These are phyloP conservation scores for Limtongia smithiae DNA, from an alignment of 805 yeast genomes.

Conservation along the genomic window DNA sequence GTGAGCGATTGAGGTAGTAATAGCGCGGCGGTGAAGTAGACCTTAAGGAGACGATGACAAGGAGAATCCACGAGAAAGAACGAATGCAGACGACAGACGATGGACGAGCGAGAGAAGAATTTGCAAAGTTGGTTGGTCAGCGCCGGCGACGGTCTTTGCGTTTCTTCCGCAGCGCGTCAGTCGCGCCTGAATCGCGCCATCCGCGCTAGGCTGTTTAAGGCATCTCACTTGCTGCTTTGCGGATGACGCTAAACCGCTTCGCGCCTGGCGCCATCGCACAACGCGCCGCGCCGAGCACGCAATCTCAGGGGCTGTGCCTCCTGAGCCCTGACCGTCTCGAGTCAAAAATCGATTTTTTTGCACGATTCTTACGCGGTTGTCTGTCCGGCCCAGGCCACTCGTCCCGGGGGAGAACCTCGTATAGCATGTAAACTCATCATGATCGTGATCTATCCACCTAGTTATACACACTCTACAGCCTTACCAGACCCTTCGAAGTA, in stretches of 20 bases:
- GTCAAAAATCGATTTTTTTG: no score
- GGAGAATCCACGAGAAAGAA: not conserved
- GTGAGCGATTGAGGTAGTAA: not conserved
- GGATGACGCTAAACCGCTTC: no score
- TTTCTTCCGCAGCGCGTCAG: no score
- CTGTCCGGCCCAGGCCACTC: not conserved
- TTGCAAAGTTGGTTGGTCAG: no score
- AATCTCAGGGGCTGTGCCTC: not conserved
- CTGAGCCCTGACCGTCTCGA: no score
- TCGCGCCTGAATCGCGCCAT: conserved; percentile 9
- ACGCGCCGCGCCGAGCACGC: not conserved
- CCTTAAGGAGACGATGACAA: no score
- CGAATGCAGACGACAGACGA: not conserved
- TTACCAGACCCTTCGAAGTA: conserved; percentile 9
- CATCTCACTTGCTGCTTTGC: not conserved
- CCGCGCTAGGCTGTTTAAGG: conserved; percentile 5
- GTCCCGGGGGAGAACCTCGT: no score
- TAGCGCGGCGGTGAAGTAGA: no score
- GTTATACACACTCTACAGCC: not conserved
- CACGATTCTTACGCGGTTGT: not conserved
- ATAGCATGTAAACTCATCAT: no score
- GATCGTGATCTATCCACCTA: not conserved
- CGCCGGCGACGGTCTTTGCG: not conserved
- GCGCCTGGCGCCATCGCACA: no score
- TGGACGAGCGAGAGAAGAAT: not conserved